A percentile compares a stretch with the other conserved stretches of the same genome.
These are phyloP conservation scores for Maudiozyma saulgeensis DNA, from an alignment of 805 yeast species.

Conservation along the genomic window DNA sequence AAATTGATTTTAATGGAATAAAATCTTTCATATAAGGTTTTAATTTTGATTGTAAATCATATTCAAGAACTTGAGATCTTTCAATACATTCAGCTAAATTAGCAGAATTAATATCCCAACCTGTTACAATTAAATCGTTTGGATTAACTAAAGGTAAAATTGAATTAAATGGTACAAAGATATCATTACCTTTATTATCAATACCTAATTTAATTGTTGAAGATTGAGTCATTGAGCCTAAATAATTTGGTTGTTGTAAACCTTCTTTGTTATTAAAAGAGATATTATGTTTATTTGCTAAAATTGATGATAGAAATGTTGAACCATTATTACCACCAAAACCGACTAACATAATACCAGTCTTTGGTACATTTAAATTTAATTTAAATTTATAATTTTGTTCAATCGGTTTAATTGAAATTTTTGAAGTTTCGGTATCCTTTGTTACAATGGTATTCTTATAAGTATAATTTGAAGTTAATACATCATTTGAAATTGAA, in stretches of 20 bases:
- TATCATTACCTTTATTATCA: slow-evolving; percentile 72
- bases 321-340: slow-evolving; percentile 96
- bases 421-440: slow-evolving; percentile 35
- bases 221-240: slow-evolving; percentile 89
- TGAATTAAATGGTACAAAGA: slow-evolving; percentile 86
- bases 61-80: slow-evolving; percentile 81
- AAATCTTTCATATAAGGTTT: slow-evolving; percentile 49
- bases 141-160: slow-evolving; percentile 84
- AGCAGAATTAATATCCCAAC: slow-evolving; percentile 84
- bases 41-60: slow-evolving; percentile 71
- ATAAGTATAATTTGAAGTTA: slow-evolving; percentile 7
- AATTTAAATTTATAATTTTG: slow-evolving; percentile 78
- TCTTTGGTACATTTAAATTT: slow-evolving; percentile 70
- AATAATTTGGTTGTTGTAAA: slow-evolving; percentile 61
- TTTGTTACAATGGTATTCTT: slow-evolving; percentile 37
- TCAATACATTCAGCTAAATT: slow-evolving; percentile 70
- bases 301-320: slow-evolving; percentile 73
- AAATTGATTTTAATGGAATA: slow-evolving; percentile 73
- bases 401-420: slow-evolving; percentile 55
- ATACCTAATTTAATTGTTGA: slow-evolving; percentile 85
- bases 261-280: slow-evolving; percentile 77
- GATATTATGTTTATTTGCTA: slow-evolving; percentile 75
- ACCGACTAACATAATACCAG: slow-evolving; percentile 87
- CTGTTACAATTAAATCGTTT: slow-evolving; percentile 80
- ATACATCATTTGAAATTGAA: slow-evolving; percentile 1